Base-by-base conservation (phyloP, 2,329 filamentous ascomycete species). In the Exophiala viscosa region DNA sequence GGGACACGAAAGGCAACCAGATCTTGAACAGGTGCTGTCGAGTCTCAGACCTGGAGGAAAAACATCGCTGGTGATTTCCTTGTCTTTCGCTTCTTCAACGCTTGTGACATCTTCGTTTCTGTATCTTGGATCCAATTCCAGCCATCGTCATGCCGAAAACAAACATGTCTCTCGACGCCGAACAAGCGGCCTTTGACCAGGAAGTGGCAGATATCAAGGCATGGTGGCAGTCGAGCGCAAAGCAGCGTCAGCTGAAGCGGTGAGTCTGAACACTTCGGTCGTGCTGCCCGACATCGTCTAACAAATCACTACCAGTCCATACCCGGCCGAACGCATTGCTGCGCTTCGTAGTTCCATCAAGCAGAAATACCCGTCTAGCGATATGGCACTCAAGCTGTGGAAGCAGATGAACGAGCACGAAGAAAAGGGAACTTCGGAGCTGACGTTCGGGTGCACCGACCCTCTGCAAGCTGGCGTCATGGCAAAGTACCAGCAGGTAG, bases 401-500 rank as follows among this genome's bases (percentile, higher is more conserved):
- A 28, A 40, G 14, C 40, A 45, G 42, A 44, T 46, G 42, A 40
- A 23, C 40, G 48, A 40, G 42, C 48, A 51, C 18, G 3, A 40
- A 28, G 36, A 45, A 34, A 39, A 51, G 11, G 48, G 48, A 33
- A 51, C 48, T 8, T 11, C 10, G 17, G 48, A 51, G 28, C 14
- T 51, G 42, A 51, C 41, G 7, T 51, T 51, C 35, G 48, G 42
- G 17, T 38, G 32, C 23, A 51, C 48, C 10, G 48, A 45, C 28
- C 48, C 48, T 2, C 9, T 51, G 7, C 40, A 47, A 14, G 36
- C 44, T 15, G 44, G 50, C 13, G 43, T 42, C 28, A 52, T 52
- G 50, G 50, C 50, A 10, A 52, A 48, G 50, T 34, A 52, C 44
- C 42, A 47, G 23, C 50, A 48, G 45, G 45, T 48, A 39, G n/a